Evolutionary conservation across 768 basidiomycete genomes (phyloP).

Genomic region (Leccinum aurantiacum): DNA sequence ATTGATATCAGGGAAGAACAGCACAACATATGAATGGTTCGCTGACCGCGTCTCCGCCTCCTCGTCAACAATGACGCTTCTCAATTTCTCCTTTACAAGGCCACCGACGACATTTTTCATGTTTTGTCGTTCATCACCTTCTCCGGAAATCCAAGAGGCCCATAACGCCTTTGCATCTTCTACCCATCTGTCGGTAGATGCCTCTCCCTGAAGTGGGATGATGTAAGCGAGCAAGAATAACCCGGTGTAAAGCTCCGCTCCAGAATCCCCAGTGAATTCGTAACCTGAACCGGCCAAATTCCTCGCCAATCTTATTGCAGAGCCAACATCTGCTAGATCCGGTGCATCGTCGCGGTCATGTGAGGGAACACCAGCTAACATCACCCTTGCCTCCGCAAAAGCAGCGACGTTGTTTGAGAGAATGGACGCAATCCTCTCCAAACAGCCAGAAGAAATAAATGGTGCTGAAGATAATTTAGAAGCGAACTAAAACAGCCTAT

Average conservation of each 20-base stretch:
- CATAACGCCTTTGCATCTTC: slow-evolving; percentile 34
- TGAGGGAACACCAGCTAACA: slow-evolving; percentile 10
- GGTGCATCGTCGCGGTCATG: slow-evolving; percentile 1
- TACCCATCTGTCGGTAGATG: slow-evolving; percentile 7
- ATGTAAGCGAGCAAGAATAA: slow-evolving; percentile 26
- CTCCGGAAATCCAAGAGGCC: slow-evolving; percentile 24
- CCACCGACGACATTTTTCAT: slow-evolving; percentile 28
- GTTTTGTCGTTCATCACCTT: slow-evolving; percentile 15
- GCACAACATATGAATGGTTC: background rate
- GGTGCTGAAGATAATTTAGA: slow-evolving; percentile 13
- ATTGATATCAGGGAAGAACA: background rate
- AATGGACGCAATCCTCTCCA: slow-evolving; percentile 16
- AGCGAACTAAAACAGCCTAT: background rate
- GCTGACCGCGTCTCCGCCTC: slow-evolving; percentile 34
- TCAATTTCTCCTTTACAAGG: slow-evolving; percentile 44
- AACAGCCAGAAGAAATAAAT: slow-evolving; percentile 23
- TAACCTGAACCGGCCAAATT: slow-evolving; percentile 21
- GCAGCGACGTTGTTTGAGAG: slow-evolving; percentile 17
- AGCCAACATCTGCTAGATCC: slow-evolving; percentile 1
- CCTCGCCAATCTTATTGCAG: slow-evolving; percentile 13
- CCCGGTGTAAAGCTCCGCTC: slow-evolving; percentile 20
- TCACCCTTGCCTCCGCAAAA: slow-evolving; percentile 17
- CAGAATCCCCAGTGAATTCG: slow-evolving; percentile 20
- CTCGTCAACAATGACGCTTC: slow-evolving; percentile 41
- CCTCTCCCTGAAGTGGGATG: slow-evolving; percentile 13